Evolutionary conservation across 805 yeast species (phyloP).

Genomic region (Nakazawaea anatomiae): DNA sequence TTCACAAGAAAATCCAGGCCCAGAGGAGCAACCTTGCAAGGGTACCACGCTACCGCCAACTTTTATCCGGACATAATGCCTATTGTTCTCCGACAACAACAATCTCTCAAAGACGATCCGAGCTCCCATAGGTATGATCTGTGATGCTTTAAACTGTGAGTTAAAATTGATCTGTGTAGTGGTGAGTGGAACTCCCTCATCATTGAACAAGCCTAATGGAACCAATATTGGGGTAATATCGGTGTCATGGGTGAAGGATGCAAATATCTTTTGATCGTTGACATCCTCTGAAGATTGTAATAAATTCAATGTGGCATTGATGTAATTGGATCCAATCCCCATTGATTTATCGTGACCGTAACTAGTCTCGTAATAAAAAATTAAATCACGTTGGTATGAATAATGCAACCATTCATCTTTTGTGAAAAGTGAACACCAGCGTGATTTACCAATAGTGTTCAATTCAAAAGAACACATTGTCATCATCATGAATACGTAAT

Average conservation of each 20-base stretch:
- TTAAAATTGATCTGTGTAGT: slow-evolving; percentile 39
- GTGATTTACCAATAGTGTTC: slow-evolving; percentile 40
- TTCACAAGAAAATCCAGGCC: slow-evolving; percentile 40
- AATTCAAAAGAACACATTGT: slow-evolving; percentile 45
- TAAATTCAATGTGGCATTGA: slow-evolving; percentile 40
- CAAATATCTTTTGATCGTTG: slow-evolving; percentile 28
- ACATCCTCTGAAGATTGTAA: slow-evolving; percentile 31
- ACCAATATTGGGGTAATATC: slow-evolving; percentile 45
- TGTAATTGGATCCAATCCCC: slow-evolving; percentile 37
- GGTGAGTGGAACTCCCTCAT: slow-evolving; percentile 33
- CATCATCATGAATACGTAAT: slow-evolving; percentile 36
- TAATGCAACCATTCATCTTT: slow-evolving; percentile 40
- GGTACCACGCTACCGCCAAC: slow-evolving; percentile 51
- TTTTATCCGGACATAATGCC: slow-evolving; percentile 35
- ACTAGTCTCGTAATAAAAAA: slow-evolving; percentile 40
- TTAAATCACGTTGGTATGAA: slow-evolving; percentile 35
- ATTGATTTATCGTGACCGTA: slow-evolving; percentile 38
- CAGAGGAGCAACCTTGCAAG: slow-evolving; percentile 36
- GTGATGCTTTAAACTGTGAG: slow-evolving; percentile 39
- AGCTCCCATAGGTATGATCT: slow-evolving; percentile 49
- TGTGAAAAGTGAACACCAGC: slow-evolving; percentile 39
- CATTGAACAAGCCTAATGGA: slow-evolving; percentile 40
- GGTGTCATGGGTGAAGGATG: slow-evolving; percentile 51
- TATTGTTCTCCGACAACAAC: slow-evolving; percentile 26
- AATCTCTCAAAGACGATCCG: slow-evolving; percentile 40